Evolutionary conservation across 176 grass and related monocot genomes (phyloP).

Genomic region (Rhipidocladum racemiflorum): DNA sequence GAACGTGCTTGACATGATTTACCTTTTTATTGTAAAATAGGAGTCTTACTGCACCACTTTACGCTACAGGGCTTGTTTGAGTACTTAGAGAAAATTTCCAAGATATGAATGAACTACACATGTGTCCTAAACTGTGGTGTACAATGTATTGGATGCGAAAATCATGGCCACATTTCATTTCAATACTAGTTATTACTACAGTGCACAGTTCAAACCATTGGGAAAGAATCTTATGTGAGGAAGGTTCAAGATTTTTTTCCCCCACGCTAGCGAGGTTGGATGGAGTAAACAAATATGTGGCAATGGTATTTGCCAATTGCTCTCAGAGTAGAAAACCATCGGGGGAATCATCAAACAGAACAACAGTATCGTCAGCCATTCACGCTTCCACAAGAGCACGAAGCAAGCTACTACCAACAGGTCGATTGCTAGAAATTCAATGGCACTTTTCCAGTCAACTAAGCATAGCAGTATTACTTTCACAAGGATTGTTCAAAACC

Average conservation of each 20-base stretch:
- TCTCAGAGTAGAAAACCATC: neutral
- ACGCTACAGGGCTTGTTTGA: neutral
- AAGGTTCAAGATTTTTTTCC: neutral
- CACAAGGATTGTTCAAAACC: neutral
- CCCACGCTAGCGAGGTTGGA: neutral
- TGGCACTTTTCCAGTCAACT: too few species aligned
- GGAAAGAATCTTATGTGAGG: neutral
- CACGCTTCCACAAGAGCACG: neutral
- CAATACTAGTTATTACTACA: neutral
- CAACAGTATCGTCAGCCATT: neutral
- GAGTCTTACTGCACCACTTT: slow-evolving; percentile 14
- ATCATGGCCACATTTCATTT: neutral
- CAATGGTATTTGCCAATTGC: neutral
- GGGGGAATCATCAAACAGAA: neutral
- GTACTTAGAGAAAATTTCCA: neutral
- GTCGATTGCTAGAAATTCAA: neutral
- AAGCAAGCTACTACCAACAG: neutral
- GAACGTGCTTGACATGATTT: neutral
- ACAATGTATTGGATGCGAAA: too few species aligned
- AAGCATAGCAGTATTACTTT: neutral
- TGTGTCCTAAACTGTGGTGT: neutral
- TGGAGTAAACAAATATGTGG: neutral
- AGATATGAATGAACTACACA: neutral
- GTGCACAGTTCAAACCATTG: neutral
- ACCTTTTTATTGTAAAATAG: neutral